phyloP scores from a whole-genome alignment of 2,329 filamentous ascomycete genomes.

The Exophiala phaeomuriformis region DNA sequence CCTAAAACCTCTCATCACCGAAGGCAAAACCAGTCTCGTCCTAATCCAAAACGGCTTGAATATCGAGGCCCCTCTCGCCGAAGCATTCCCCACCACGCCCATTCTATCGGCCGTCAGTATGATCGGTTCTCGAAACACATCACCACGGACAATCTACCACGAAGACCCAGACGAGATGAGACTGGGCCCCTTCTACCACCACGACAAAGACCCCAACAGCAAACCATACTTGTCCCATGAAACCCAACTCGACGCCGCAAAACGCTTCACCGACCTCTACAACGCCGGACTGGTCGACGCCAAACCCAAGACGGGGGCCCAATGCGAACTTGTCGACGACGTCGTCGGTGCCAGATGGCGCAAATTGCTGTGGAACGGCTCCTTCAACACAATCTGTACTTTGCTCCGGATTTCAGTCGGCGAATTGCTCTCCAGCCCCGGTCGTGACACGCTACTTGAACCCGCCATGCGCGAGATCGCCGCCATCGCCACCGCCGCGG shows the following conservation, averaged over 20 bases:
- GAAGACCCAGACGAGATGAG: conserved; percentile 45
- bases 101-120: conserved; percentile 48
- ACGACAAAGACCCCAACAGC: background rate
- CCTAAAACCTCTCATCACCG: conserved; percentile 42
- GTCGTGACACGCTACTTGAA: conserved; percentile 42
- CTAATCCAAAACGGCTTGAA: conserved; percentile 57
- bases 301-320: conserved; percentile 30
- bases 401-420: conserved; percentile 46
- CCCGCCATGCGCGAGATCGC: conserved; percentile 50
- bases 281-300: conserved; percentile 32
- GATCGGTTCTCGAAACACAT: conserved; percentile 45
- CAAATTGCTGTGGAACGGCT: conserved; percentile 44
- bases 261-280: conserved; percentile 44
- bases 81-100: conserved; percentile 45
- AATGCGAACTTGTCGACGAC: conserved; percentile 33
- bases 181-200: conserved; percentile 37
- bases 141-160: conserved; percentile 45
- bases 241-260: conserved; percentile 27
- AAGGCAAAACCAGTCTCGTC: conserved; percentile 46
- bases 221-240: background rate
- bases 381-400: conserved; percentile 47
- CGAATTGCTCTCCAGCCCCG: conserved; percentile 41
- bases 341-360: conserved; percentile 29
- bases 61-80: conserved; percentile 49
- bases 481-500: conserved; percentile 38